Percentiles rank a stretch among this genome's conserved stretches.
Conservation (phyloP, 2,329 filamentous ascomycete species). For the Cercospora citrullina region DNA sequence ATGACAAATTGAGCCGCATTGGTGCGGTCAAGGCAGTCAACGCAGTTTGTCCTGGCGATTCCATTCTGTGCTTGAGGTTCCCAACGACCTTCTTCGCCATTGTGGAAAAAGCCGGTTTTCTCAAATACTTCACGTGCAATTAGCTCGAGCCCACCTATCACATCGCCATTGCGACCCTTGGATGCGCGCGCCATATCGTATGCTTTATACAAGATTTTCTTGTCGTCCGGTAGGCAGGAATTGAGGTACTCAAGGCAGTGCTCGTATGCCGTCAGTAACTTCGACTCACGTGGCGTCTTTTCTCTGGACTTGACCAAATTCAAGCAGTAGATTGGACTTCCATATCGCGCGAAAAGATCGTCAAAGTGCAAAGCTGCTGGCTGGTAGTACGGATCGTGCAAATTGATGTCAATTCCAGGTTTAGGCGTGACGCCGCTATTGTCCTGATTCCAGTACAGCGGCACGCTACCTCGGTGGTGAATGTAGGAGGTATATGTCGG, state of each 20-base stretch:
- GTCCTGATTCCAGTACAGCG: slow-evolving; percentile 96
- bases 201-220: slow-evolving; percentile 88
- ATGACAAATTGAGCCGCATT: slow-evolving; percentile 98
- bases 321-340: slow-evolving; percentile 84
- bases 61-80: slow-evolving; percentile 80
- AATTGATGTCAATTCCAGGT: slow-evolving; percentile 89
- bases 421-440: slow-evolving; percentile 94
- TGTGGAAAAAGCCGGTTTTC: slow-evolving; percentile 91
- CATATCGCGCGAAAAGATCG: slow-evolving; percentile 89
- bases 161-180: slow-evolving; percentile 86
- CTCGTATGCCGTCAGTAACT: slow-evolving; percentile 83
- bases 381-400: slow-evolving; percentile 94
- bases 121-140: slow-evolving; percentile 86
- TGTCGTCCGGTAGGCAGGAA: slow-evolving; percentile 79
- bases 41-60: slow-evolving; percentile 92
- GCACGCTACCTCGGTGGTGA: slow-evolving; percentile 94
- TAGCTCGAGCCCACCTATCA: slow-evolving; percentile 84
- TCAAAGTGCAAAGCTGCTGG: slow-evolving; percentile 94
- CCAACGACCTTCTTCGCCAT: slow-evolving; percentile 70
- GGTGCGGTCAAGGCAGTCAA: slow-evolving; percentile 94
- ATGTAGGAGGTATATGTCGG: slow-evolving; percentile 95
- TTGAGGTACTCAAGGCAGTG: slow-evolving; percentile 89
- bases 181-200: slow-evolving; percentile 98
- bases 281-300: slow-evolving; percentile 85
- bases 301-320: slow-evolving; percentile 87